A percentile compares a stretch with the other conserved stretches of the same genome.
Evolutionary conservation across 352 stramenopile species (phyloP).

Genomic region (Pythium volutum): DNA sequence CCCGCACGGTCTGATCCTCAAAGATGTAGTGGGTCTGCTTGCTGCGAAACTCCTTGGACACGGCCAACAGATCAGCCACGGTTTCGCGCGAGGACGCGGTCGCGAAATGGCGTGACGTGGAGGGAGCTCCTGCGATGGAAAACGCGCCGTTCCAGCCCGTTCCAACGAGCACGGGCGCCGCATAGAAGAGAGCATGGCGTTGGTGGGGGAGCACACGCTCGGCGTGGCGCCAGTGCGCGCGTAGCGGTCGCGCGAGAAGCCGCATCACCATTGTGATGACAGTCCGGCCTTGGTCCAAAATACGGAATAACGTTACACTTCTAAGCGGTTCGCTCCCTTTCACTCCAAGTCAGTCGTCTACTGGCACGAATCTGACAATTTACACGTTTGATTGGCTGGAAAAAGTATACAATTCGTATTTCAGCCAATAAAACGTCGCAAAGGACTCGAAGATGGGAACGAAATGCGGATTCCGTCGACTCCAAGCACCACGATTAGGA

Average conservation of each 20-base stretch:
- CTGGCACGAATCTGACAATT: neutral
- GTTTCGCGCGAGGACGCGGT: constrained; percentile 36
- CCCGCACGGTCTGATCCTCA: constrained; percentile 55
- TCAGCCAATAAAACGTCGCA: neutral
- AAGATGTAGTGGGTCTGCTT: constrained; percentile 76
- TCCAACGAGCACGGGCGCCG: constrained; percentile 3
- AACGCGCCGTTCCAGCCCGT: neutral
- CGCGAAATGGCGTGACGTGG: neutral
- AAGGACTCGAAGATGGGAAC: neutral
- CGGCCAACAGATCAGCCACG: constrained; percentile 65
- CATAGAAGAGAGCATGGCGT: neutral
- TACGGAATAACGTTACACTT: neutral
- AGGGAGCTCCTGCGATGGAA: neutral
- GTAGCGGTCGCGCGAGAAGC: constrained; percentile 17
- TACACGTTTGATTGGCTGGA: neutral
- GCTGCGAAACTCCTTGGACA: constrained; percentile 67
- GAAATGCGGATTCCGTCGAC: neutral
- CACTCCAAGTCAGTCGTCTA: constrained; percentile 12
- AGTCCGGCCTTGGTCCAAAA: neutral
- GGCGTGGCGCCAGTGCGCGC: constrained; percentile 5
- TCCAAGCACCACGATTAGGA: no score
- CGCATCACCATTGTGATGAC: constrained; percentile 3
- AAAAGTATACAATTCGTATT: neutral
- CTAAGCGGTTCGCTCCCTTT: neutral
- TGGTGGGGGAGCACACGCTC: neutral